Evolutionary conservation across 2,329 filamentous ascomycete species (phyloP), one percentile per base, ranked within the genome.

Genomic region (Arthrobotrys megalospora): DNA sequence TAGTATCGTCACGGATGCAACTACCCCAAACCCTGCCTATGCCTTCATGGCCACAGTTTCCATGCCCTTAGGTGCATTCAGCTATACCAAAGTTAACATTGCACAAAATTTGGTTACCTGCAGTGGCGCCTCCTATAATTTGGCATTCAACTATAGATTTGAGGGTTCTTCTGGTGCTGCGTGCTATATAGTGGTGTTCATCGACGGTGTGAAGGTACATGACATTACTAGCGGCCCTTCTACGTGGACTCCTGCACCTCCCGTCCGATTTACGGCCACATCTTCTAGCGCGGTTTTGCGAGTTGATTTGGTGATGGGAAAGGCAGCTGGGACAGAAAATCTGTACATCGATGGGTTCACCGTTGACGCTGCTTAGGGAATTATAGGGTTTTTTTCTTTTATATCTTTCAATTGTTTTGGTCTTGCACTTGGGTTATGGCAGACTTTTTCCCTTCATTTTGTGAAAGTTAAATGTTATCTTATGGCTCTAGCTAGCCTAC

Each of bases 81-180:
- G 43, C 65, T 41, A 48, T 3, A 52, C 16, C 21, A 70, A 70
- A 28, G 53, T 70, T 24, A 62, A 52, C 3, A 28, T 70, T 43
- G 67, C 45, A n/a, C 67, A 70, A 32, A 24, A 62, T 45, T 53
- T 70, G 32, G 43, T 53, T 28, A 70, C 67, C 34, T 70, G 53
- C 67, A 41, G 38, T 43, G 67, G 67, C 8, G 53, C 34, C 3
- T 63, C 21, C 1, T 70, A 70, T 19, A 52, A 21, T n/a, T 6
- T 70, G 1, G 21, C 24, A 8, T 70, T 70, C 34, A 50, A 43
- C 36, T 69, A 69, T 50, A n/a, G 10, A 6, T 69, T 69, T 38
- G 43, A 45, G n/a, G 43, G n/a, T 16, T 6, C 12, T n/a, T 1
- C 43, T 7, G 6, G 12, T 14, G 36, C 36, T 38, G n/a, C 43